Conservation (phyloP, 805 yeast species). For the Suhomyces faveliae region DNA sequence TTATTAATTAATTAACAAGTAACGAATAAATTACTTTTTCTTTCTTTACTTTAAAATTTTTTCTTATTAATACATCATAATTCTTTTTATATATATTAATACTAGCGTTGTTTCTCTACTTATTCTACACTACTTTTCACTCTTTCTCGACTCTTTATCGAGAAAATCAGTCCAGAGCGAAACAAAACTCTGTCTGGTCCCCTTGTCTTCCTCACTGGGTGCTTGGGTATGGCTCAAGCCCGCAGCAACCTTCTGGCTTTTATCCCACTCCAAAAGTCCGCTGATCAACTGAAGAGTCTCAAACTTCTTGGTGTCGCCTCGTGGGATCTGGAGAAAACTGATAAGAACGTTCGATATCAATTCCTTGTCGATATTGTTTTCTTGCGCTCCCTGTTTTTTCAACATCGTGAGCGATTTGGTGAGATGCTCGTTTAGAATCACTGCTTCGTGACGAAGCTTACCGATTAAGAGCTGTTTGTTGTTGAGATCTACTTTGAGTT, state of each 20-base stretch:
- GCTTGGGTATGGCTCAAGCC: conserved; percentile 53
- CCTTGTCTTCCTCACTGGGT: conserved; percentile 3
- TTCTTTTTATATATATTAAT: too few species aligned
- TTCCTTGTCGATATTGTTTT: conserved; percentile 82
- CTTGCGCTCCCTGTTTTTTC: conserved; percentile 65
- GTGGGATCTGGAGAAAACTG: conserved; percentile 80
- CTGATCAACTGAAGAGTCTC: conserved; percentile 86
- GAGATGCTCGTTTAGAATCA: conserved; percentile 87
- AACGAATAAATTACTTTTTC: too few species aligned
- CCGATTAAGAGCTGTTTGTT: conserved; percentile 77
- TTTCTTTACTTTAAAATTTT: too few species aligned
- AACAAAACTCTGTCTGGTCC: conserved; percentile 54
- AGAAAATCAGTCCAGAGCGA: conserved; percentile 77
- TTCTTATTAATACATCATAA: too few species aligned
- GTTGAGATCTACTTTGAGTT: conserved; percentile 53
- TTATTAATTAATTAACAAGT: too few species aligned
- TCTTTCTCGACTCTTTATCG: conserved; percentile 61
- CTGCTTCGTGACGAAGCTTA: conserved; percentile 90
- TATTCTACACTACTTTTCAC: too few species aligned
- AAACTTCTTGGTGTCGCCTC: conserved; percentile 92
- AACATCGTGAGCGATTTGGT: conserved; percentile 89
- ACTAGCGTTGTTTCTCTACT: too few species aligned
- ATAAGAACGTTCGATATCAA: conserved; percentile 81
- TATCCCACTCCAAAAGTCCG: conserved; percentile 86
- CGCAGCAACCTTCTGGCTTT: conserved; percentile 69